A percentile compares a stretch with the other conserved stretches of the same genome.
These are phyloP conservation scores for Chrysanthemum seticuspe DNA, from an alignment of 129 eudicot species.

Conservation along the genomic window DNA sequence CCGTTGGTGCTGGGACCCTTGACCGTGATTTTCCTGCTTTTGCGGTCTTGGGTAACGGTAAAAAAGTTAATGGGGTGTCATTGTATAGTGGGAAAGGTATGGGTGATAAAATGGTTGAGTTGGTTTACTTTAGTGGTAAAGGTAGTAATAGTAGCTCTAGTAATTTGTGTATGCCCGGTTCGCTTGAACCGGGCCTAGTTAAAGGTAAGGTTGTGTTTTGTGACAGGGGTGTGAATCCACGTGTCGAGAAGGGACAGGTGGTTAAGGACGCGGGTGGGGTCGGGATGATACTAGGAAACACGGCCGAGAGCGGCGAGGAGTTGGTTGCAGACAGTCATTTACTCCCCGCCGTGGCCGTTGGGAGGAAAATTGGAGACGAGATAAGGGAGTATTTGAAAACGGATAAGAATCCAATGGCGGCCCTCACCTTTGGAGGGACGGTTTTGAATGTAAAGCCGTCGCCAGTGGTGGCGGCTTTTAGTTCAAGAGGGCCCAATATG, in stretches of 20 bases:
- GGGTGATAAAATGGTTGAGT: constrained; percentile 47
- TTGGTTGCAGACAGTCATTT: constrained; percentile 78
- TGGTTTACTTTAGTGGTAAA: constrained; percentile 43
- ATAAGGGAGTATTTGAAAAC: constrained; percentile 53
- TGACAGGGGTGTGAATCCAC: constrained; percentile 70
- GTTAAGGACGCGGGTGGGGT: constrained; percentile 74
- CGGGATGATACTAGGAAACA: constrained; percentile 86
- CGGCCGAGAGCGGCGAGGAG: constrained; percentile 90
- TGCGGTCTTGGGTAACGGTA: constrained; percentile 46
- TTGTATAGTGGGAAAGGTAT: constrained; percentile 78
- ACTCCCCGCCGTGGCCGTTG: constrained; percentile 86
- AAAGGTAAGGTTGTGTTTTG: constrained; percentile 79
- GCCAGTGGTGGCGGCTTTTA: constrained; percentile 94
- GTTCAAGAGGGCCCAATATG: constrained; percentile 82
- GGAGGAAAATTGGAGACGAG: constrained; percentile 50
- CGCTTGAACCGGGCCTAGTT: constrained; percentile 50
- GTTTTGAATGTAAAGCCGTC: constrained; percentile 80
- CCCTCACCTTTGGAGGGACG: constrained; percentile 73
- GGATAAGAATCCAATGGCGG: constrained; percentile 40
- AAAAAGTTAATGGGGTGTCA: constrained; percentile 58
- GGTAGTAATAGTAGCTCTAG: constrained; percentile 32
- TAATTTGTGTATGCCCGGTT: constrained; percentile 69
- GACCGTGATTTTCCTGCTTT: constrained; percentile 88
- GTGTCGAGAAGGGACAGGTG: constrained; percentile 80
- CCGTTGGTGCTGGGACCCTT: constrained; percentile 86